Evolutionary conservation across 768 basidiomycete species (phyloP).

Genomic region (Chiua virens): DNA sequence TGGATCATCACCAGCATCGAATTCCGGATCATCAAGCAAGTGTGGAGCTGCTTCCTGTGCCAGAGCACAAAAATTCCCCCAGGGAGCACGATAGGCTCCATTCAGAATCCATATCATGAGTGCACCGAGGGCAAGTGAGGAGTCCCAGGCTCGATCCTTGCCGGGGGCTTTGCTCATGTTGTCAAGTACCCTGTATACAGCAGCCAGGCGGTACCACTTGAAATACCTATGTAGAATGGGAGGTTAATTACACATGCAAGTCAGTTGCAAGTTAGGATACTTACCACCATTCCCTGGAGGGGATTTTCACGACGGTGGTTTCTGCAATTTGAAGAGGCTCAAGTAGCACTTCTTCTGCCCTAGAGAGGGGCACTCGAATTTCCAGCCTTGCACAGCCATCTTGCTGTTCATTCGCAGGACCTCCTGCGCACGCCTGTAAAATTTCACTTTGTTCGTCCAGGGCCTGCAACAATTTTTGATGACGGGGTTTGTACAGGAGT

Average conservation of each 20-base stretch:
- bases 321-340: background rate
- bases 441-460: background rate
- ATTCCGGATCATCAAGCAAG: background rate
- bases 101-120: constrained; percentile 1
- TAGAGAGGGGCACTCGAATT: background rate
- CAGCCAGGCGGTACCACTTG: constrained; percentile 5
- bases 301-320: background rate
- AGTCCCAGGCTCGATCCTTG: background rate
- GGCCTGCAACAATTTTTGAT: background rate
- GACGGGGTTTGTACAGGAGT: background rate
- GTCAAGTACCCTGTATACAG: background rate
- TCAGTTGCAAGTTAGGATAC: background rate
- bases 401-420: background rate
- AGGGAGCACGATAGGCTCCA: background rate
- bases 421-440: background rate
- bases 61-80: too few species aligned
- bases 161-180: background rate
- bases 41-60: too few species aligned
- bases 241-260: too few species aligned
- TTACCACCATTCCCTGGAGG: background rate
- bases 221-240: background rate
- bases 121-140: background rate
- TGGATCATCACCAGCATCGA: background rate
- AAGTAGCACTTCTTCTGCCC: background rate
- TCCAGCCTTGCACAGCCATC: constrained; percentile 4